phyloP scores from a whole-genome alignment of 23 red algal species.

The Gracilaria domingensis region DNA sequence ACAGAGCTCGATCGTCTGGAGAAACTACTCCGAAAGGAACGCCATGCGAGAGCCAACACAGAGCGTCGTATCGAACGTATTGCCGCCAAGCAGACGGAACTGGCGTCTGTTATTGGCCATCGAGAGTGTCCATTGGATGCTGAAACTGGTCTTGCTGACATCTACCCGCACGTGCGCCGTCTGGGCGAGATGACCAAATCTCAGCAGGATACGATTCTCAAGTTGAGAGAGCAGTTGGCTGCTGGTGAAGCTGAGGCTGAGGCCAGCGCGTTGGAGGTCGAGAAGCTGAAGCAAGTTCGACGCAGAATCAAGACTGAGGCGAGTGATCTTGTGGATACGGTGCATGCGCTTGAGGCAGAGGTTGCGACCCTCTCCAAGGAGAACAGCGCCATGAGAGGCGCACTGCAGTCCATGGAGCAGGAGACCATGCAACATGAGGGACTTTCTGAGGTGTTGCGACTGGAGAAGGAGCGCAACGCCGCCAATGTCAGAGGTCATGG shows the following conservation, averaged over 20 bases:
- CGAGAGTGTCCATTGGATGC: slow-evolving; percentile 5
- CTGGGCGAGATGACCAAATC: background rate
- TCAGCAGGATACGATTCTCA: slow-evolving; percentile 7
- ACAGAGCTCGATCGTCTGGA: background rate
- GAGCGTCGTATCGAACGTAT: slow-evolving; percentile 7
- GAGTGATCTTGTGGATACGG: background rate
- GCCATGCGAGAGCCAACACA: background rate
- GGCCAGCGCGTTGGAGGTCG: background rate
- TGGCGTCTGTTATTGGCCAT: slow-evolving; percentile 8
- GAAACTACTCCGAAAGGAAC: background rate
- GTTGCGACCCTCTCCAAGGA: background rate
- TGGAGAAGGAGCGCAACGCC: slow-evolving; percentile 18
- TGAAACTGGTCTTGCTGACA: slow-evolving; percentile 15
- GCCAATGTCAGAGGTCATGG: slow-evolving; percentile 21
- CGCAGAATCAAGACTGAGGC: slow-evolving; percentile 14
- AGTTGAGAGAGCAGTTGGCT: background rate
- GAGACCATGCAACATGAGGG: background rate
- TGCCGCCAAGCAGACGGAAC: background rate
- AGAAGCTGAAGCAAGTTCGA: slow-evolving; percentile 7
- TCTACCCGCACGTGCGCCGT: slow-evolving; percentile 12
- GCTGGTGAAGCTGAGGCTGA: background rate
- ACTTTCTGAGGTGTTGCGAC: slow-evolving; percentile 9
- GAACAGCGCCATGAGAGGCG: slow-evolving; percentile 12
- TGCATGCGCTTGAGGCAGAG: slow-evolving; percentile 7
- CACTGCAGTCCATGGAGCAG: background rate